Percentiles rank a stretch among this genome's conserved stretches.
These are phyloP conservation scores for Acanthamoeba royreba DNA, from an alignment of 208 protist species.

Conservation along the genomic window DNA sequence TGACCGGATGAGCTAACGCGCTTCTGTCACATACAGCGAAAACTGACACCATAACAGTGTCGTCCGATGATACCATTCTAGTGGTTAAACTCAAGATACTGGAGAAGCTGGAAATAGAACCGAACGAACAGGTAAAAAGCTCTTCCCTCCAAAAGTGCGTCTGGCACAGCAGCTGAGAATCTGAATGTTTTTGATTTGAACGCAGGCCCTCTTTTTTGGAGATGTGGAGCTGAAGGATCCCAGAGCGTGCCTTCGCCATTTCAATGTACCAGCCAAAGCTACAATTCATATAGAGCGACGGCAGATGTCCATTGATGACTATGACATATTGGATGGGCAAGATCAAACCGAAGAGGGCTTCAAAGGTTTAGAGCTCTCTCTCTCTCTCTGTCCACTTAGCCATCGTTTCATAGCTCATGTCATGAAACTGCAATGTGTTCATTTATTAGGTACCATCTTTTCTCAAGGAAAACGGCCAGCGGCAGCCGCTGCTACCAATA, in stretches of 20 bases:
- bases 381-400: neutral
- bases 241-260: neutral
- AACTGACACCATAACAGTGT: constrained; percentile 16
- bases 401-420: neutral
- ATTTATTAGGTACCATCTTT: neutral
- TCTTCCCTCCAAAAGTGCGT: neutral
- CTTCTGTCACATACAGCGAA: neutral
- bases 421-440: neutral
- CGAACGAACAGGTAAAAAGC: neutral
- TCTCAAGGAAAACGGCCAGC: neutral
- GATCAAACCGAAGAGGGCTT: constrained; percentile 6
- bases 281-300: constrained; percentile 23
- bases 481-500: neutral
- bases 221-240: constrained; percentile 23
- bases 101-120: constrained; percentile 26
- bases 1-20: neutral
- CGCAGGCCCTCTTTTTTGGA: neutral
- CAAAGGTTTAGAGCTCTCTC: neutral
- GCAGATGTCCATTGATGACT: neutral
- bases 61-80: constrained; percentile 13
- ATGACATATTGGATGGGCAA: neutral
- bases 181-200: neutral
- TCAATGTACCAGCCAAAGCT: neutral
- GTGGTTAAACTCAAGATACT: constrained; percentile 36
- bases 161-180: no score